Conservation (phyloP, 352 stramenopile genomes). For the Globisporangium ultimum region DNA sequence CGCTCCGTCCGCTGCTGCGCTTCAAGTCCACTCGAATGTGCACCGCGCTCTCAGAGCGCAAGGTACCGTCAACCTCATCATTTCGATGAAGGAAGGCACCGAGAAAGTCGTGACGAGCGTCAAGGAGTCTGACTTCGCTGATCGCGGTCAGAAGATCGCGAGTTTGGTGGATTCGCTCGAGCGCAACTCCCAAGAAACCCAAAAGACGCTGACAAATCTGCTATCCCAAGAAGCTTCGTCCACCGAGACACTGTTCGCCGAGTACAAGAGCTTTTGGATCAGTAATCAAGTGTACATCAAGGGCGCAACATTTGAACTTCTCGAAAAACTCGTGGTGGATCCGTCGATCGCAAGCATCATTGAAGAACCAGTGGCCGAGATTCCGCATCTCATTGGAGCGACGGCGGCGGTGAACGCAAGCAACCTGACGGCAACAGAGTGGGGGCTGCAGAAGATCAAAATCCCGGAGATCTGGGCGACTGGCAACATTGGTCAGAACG, state of each 20-base stretch:
- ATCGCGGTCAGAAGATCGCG: slow-evolving; percentile 11
- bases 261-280: slow-evolving; percentile 15
- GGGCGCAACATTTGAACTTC: slow-evolving; percentile 11
- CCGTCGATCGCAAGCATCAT: slow-evolving; percentile 9
- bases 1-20: no score
- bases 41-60: slow-evolving; percentile 20
- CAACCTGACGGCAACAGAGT: background rate
- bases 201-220: background rate
- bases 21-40: slow-evolving; percentile 6
- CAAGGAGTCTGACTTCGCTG: slow-evolving; percentile 9
- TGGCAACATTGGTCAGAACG: slow-evolving; percentile 20
- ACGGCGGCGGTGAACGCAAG: no score
- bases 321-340: slow-evolving; percentile 15
- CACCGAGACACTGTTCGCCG: background rate
- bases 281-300: slow-evolving; percentile 16
- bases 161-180: slow-evolving; percentile 12
- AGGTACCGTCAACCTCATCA: slow-evolving; percentile 29
- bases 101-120: slow-evolving; percentile 11
- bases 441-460: slow-evolving; percentile 9
- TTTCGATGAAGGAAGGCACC: slow-evolving; percentile 20
- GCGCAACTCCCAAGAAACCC: background rate
- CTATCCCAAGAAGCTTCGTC: background rate
- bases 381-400: no score
- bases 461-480: slow-evolving; percentile 23
- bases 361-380: slow-evolving; percentile 5